A percentile compares a stretch with the other conserved stretches of the same genome.
Conservation (phyloP, 495 filamentous ascomycete species). For the Parachaetomium inaequale region DNA sequence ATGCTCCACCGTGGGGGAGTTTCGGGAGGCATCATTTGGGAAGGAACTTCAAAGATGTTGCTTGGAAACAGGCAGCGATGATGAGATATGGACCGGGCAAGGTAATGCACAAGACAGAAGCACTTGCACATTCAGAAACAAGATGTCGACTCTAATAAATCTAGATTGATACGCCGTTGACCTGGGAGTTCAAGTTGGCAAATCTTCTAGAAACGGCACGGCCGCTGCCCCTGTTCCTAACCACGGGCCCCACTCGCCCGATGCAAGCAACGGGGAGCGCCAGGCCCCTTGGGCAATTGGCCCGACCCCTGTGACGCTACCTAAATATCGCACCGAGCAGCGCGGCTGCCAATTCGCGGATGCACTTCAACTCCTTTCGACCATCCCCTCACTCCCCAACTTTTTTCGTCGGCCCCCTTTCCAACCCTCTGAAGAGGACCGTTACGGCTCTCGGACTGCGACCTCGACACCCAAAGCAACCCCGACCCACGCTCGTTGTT, state of each 20-base stretch:
- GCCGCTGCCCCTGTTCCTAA: neutral
- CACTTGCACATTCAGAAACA: neutral
- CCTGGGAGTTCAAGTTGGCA: neutral
- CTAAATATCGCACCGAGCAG: constrained; percentile 10
- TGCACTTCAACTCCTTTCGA: constrained; percentile 4
- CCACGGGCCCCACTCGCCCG: constrained; percentile 3
- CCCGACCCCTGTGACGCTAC: constrained; percentile 2
- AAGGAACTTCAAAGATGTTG: neutral
- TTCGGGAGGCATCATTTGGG: neutral
- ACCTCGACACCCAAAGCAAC: constrained; percentile 1
- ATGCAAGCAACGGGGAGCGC: neutral
- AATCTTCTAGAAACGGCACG: neutral
- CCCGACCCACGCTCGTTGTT: constrained; percentile 9
- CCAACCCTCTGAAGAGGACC: neutral
- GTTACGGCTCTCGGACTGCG: neutral
- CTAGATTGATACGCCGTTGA: neutral
- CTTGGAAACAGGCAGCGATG: neutral
- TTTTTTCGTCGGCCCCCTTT: neutral
- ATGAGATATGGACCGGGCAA: too few species aligned
- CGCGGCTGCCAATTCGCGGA: constrained; percentile 10
- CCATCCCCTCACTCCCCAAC: constrained; percentile 11
- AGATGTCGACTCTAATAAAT: neutral
- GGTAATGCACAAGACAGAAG: too few species aligned
- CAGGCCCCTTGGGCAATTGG: constrained; percentile 1
- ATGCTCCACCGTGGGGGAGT: constrained; percentile 10